phyloP scores from a whole-genome alignment of 495 filamentous ascomycete species.

The Aspergillus sclerotioniger region DNA sequence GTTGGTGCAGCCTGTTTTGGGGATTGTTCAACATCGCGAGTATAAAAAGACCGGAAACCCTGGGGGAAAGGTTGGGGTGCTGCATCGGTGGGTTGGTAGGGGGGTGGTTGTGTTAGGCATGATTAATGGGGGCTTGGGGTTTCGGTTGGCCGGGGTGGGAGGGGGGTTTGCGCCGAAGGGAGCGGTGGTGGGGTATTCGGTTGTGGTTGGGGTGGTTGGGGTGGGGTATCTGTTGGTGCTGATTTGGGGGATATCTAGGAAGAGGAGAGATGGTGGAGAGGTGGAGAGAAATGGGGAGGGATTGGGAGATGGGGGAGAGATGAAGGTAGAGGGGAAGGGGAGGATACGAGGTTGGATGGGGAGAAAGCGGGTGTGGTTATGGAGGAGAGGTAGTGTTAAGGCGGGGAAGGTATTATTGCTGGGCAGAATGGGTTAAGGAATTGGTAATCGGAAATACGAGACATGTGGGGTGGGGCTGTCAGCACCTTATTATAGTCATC shows the following conservation, averaged over 20 bases:
- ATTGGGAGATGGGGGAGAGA: too few species aligned
- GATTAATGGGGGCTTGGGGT: constrained; percentile 68
- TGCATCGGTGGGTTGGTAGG: constrained; percentile 90
- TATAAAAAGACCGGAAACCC: constrained; percentile 47
- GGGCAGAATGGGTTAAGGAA: too few species aligned
- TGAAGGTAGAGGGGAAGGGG: too few species aligned
- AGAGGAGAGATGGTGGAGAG: background rate
- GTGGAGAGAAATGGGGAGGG: too few species aligned
- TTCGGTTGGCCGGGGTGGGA: constrained; percentile 46
- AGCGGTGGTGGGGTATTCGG: constrained; percentile 56
- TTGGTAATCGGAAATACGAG: too few species aligned
- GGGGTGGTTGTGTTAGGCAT: constrained; percentile 64
- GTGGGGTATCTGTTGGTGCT: background rate
- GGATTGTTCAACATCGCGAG: constrained; percentile 58
- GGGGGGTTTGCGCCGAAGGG: constrained; percentile 19
- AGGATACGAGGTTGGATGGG: too few species aligned
- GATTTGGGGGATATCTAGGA: background rate
- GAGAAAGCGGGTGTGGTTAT: too few species aligned
- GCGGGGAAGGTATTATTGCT: background rate
- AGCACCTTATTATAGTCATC: background rate
- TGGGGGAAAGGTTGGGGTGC: constrained; percentile 47
- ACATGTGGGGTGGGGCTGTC: too few species aligned
- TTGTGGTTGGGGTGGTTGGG: constrained; percentile 52
- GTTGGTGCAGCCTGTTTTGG: constrained; percentile 60
- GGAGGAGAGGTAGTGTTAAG: too few species aligned